phyloP scores from a whole-genome alignment of 2,329 filamentous ascomycete species.

The Hyphodiscus sp. region DNA sequence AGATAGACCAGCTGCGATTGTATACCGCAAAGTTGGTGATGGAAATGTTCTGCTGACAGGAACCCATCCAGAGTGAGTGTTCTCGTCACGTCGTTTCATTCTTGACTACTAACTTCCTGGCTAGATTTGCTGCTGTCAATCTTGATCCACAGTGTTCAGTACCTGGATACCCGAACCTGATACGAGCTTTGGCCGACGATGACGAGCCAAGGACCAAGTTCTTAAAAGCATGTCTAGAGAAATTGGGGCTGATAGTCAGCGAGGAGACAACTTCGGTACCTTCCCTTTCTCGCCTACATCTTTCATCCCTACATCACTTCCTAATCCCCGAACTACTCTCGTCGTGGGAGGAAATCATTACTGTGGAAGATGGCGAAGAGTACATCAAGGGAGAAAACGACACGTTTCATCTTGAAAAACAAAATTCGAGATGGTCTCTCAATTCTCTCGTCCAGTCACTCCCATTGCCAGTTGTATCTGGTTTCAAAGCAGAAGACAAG shows the following conservation, averaged over 20 bases:
- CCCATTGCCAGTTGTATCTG: constrained; percentile 15
- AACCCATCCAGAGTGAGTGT: constrained; percentile 80
- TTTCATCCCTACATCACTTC: constrained; percentile 61
- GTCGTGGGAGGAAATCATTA: constrained; percentile 61
- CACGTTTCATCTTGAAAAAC: constrained; percentile 70
- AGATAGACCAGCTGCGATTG: constrained; percentile 69
- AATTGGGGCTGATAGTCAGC: constrained; percentile 75
- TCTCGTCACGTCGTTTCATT: neutral
- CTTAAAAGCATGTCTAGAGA: constrained; percentile 69
- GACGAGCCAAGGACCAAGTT: constrained; percentile 68
- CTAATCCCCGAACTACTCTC: constrained; percentile 63
- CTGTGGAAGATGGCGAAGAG: constrained; percentile 58
- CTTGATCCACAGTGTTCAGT: constrained; percentile 61
- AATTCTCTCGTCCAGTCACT: constrained; percentile 49
- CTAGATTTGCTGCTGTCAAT: constrained; percentile 76
- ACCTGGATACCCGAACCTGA: constrained; percentile 63
- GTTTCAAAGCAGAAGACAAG: constrained; percentile 7
- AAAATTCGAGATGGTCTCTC: constrained; percentile 53
- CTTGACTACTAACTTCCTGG: constrained; percentile 9
- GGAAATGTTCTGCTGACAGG: constrained; percentile 77
- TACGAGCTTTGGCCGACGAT: constrained; percentile 60
- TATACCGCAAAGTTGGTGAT: constrained; percentile 77
- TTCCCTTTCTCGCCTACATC: constrained; percentile 73
- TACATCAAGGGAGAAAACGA: constrained; percentile 78
- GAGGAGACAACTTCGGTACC: constrained; percentile 64